phyloP scores from a whole-genome alignment of 129 eudicot species.

The Arctium lappa region DNA sequence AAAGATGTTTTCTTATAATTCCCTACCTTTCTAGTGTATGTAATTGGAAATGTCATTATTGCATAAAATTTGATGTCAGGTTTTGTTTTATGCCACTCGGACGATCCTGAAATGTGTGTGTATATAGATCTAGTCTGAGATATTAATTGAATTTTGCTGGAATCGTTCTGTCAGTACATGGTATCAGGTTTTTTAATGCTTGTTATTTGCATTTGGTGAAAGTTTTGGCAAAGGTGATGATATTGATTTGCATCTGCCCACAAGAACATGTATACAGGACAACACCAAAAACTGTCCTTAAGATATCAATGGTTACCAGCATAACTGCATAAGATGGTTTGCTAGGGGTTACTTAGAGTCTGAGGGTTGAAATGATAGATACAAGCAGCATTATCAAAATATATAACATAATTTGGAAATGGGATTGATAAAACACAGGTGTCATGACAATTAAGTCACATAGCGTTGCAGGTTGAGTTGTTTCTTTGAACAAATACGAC shows the following conservation, averaged over 20 bases:
- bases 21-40: not conserved
- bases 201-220: not conserved
- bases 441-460: not conserved
- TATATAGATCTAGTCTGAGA: slow-evolving; percentile 8
- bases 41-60: not conserved
- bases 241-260: slow-evolving; percentile 1
- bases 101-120: slow-evolving; percentile 9
- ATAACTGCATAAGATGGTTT: not conserved
- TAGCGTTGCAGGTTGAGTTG: not conserved
- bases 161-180: not conserved
- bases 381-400: not conserved
- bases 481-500: not conserved
- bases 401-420: not conserved
- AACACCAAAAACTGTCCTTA: not conserved
- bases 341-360: not conserved
- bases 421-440: not conserved
- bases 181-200: not conserved
- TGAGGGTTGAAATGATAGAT: not conserved
- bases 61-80: not conserved
- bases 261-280: not conserved
- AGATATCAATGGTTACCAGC: not conserved
- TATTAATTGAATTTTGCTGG: not conserved
- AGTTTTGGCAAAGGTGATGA: not conserved
- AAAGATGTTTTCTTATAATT: not conserved
- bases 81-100: slow-evolving; percentile 7